These are phyloP conservation scores for Aspergillus haitiensis DNA, from an alignment of 495 filamentous ascomycete genomes.

Conservation along the genomic window DNA sequence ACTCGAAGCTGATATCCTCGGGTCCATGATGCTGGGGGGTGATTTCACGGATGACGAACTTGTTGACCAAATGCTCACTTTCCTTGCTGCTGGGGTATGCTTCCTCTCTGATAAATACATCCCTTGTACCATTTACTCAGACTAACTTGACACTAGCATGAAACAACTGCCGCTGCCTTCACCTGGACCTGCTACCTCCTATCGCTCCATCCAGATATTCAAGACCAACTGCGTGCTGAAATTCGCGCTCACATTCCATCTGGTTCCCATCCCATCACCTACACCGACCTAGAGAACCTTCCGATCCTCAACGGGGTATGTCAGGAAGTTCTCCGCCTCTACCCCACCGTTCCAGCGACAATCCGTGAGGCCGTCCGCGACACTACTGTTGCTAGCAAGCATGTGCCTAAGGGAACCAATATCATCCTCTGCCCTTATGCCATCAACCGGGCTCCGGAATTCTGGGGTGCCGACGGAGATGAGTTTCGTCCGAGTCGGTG, in stretches of 20 bases:
- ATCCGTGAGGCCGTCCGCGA: constrained; percentile 49
- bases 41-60: constrained; percentile 55
- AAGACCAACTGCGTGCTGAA: constrained; percentile 49
- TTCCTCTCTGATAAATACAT: background rate
- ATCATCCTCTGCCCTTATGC: constrained; percentile 48
- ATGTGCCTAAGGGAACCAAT: constrained; percentile 45
- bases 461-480: constrained; percentile 45
- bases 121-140: background rate
- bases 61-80: constrained; percentile 57
- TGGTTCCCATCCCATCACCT: constrained; percentile 28
- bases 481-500: constrained; percentile 50
- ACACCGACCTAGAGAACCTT: constrained; percentile 47
- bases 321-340: constrained; percentile 50
- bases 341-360: constrained; percentile 53
- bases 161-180: constrained; percentile 55
- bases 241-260: constrained; percentile 45
- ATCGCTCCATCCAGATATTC: constrained; percentile 45
- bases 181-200: constrained; percentile 56
- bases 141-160: constrained; percentile 40
- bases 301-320: constrained; percentile 55
- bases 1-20: constrained; percentile 71
- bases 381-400: constrained; percentile 45
- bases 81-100: constrained; percentile 50
- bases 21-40: constrained; percentile 50
- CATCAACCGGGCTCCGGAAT: constrained; percentile 39